These are phyloP conservation scores for Erythrobasidium yunnanense DNA, from an alignment of 768 basidiomycete species.

Conservation along the genomic window DNA sequence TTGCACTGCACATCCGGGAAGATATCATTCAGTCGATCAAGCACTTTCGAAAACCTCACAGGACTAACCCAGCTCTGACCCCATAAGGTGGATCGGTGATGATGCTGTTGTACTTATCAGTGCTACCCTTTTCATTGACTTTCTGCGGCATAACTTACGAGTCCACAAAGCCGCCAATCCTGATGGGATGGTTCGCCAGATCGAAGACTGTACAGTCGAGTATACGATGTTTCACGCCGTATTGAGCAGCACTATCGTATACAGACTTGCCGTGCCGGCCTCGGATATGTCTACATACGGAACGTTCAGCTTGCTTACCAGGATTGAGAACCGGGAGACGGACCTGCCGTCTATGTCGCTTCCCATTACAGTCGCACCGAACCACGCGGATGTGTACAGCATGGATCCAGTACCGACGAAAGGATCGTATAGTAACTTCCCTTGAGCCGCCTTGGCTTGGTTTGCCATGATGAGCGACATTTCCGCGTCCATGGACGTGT, in stretches of 20 bases:
- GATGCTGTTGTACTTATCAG: constrained; percentile 9
- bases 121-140: no score
- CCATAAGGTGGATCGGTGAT: constrained; percentile 51
- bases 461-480: constrained; percentile 93
- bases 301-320: background rate
- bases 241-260: constrained; percentile 47
- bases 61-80: constrained; percentile 50
- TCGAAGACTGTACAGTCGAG: constrained; percentile 85
- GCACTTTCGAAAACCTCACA: background rate
- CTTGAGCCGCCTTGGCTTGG: constrained; percentile 81
- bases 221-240: constrained; percentile 61
- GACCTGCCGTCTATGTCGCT: constrained; percentile 82
- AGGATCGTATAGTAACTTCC: constrained; percentile 86
- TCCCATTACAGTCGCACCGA: constrained; percentile 75
- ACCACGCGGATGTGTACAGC: constrained; percentile 60
- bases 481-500: constrained; percentile 96
- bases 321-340: background rate
- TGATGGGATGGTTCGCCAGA: constrained; percentile 71
- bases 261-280: constrained; percentile 57
- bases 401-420: constrained; percentile 50
- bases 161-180: constrained; percentile 80
- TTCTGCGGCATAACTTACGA: no score
- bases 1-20: constrained; percentile 37
- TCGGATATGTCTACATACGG: constrained; percentile 62
- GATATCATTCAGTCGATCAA: background rate